Base-by-base conservation (phyloP, 2,329 filamentous ascomycete genomes). In the Trichoderma lentiforme region DNA sequence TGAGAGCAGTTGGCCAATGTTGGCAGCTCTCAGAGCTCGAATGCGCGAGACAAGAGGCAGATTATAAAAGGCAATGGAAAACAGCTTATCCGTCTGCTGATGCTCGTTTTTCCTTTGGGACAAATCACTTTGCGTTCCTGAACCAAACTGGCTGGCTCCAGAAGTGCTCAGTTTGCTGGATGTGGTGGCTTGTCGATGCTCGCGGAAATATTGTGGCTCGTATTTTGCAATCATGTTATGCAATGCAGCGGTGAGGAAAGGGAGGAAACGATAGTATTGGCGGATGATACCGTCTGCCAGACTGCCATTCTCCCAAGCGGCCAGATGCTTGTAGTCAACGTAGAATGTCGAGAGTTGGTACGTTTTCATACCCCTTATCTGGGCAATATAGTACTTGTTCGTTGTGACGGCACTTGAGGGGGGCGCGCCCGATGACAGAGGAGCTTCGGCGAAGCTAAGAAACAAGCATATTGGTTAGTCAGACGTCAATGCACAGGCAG, bases 81-180 rank as follows among this genome's bases (percentile, higher is more conserved):
- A 98, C 47, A 99, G 86, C 85, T 97, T 98, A 83, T 99, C 96
- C 0, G 96, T 98, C 83, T 98, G 95, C 81, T 98, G 95, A 80
- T 97, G 94, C 81, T 97, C 94, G 70, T 91, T 90, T 34, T 93
- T 97, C 82, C 93, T 92, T 77, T 90, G 89, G 58, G 90, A 89
- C 56, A 90, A 87, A 18, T 93, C 91, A 18, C 88, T 87, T 77
- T 91, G 88, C 77, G 85, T 90, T 43, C 85, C 86, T 8, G 88
- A 89, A 70, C 89, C 89, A 43, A 87, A 83, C 72, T 89, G 88
- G 77, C 89, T 91, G 32, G 86, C 85, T 28, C 87, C 91, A 1
- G 93, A 91, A 6, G 91, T 91, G 2, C 92, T 89, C 74, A 91
- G 86, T 69, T 89, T 91, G 73, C 92, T 92, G 18, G 92, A 92